Evolutionary conservation across 371 early-diverging fungal genomes (phyloP).

Genomic region (Zychaea mexicana): DNA sequence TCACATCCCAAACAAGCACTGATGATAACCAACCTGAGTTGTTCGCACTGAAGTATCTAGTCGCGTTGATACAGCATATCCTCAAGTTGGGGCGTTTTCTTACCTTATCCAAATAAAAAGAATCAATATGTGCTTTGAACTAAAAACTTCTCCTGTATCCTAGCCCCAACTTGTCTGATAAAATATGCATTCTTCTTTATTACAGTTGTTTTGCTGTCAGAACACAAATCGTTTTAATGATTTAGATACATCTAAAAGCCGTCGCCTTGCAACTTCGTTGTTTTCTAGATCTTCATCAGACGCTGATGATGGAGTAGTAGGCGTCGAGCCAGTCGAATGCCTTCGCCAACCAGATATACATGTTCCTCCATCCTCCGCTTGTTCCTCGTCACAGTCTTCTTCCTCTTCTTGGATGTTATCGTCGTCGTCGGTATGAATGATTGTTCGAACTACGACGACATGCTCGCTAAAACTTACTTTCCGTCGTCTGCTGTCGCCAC

Average conservation of each 20-base stretch:
- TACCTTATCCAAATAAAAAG: too few species aligned
- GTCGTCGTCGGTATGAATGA: slow-evolving; percentile 17
- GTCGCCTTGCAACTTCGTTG: background rate
- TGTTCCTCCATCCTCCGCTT: background rate
- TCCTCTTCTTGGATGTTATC: background rate
- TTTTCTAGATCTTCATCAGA: slow-evolving; percentile 1
- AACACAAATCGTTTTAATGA: background rate
- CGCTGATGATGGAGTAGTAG: background rate
- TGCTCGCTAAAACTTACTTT: slow-evolving; percentile 33
- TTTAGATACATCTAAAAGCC: background rate
- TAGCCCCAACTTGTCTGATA: too few species aligned
- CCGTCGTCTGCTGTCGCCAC: slow-evolving; percentile 7
- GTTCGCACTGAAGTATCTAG: too few species aligned
- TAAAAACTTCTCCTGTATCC: too few species aligned
- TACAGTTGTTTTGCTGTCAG: background rate
- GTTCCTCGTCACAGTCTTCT: background rate
- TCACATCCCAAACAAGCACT: too few species aligned
- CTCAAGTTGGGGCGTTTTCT: too few species aligned
- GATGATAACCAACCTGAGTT: too few species aligned
- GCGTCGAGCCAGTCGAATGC: slow-evolving; percentile 21
- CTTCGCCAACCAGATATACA: slow-evolving; percentile 6
- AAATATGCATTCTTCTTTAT: background rate
- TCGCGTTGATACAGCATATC: too few species aligned
- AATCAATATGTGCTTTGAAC: too few species aligned
- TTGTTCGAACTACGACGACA: slow-evolving; percentile 29